Base-by-base conservation (phyloP, 2,329 filamentous ascomycete genomes). In the Scedosporium minutisporum region DNA sequence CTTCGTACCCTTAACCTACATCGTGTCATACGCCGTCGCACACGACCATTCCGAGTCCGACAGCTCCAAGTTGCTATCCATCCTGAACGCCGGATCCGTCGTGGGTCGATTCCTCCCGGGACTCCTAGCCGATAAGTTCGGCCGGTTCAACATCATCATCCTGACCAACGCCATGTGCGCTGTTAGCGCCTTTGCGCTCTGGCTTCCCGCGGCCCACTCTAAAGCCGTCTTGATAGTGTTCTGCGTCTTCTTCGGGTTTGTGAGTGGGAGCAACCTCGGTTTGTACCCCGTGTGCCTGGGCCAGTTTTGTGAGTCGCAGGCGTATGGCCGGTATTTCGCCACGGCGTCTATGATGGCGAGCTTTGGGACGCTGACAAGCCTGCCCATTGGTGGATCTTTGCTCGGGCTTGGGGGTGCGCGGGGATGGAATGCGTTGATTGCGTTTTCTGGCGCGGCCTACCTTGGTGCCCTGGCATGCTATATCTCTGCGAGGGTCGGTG, bases 121-220 rank as follows among this genome's bases (percentile, higher is more conserved):
- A 0, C 81, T 89, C 65, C 75, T 91, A 7, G 88, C 91, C 0
- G 92, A 96, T 71, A 83, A 80, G 59, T 71, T 91, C 3, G 92
- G 92, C 0, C 84, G 91, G 3, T 96, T 91, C 77, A 96, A 96
- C 70, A 84, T 87, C 60, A 88, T 95, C 75, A 83, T 93, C 57
- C 72, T 85, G 18, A 87, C 88, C 0, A 82, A 91, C 27, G 73
- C 80, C 0, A 67, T 82, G 5, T 82, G 78, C 64, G 77, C 88
- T n/a, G 71, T 76, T 46, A 76, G 77, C 38, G 74, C 87, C 4
- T 82, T 88, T 4, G 86, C 82, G 2, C 71, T 93, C 18, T 96
- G 91, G 91, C 79, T 96, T 21, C 90, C 82, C 0, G 6, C 33
- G 33, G 78, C 80, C 0, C 78, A 80, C 0, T 72, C 77, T 1